Base-by-base conservation (phyloP, 495 filamentous ascomycete species). In the Aspergillus haitiensis region DNA sequence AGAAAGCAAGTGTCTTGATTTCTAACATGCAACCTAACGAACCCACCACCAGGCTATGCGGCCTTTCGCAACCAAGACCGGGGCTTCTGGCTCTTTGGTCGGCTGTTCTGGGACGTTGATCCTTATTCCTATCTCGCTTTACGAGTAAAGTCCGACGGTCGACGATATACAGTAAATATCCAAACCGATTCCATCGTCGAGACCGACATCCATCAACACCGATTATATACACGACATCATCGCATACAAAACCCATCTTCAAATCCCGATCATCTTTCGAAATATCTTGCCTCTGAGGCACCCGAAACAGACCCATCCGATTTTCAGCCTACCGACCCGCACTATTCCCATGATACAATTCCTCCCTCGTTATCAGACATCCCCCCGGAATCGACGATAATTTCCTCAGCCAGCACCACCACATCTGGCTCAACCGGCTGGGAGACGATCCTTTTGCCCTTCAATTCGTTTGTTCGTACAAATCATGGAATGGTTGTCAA, bases 151-250 rank as follows among this genome's bases (percentile, higher is more conserved):
- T 91, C 88, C 27, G 95, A 98, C 73, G 93, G 93, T 11, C 78
- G 93, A 8, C 88, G 89, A 62, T 98, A 98, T 75, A 91, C 94
- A 52, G 86, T 98, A 51, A 98, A 98, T 72, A 77, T 98, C 39
- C 95, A 97, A 78, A 97, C 92, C 9, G 94, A 98, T 60, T 88
- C 88, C 1, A 84, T 98, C 54, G 88, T 96, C 48, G 86, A 91
- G 36, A 93, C 93, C 4, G 94, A 98, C 74, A 80, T 98, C 58
- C 95, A 97, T 73, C 94, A 98, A 74, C 95, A 98, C 72, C 80
- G 95, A 60, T 70, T 98, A 12, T 96, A 95, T 72, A 84, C 88
- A 15, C 87, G 85, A 69, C 85, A 85, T 52, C 78, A 80, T 61
- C 75, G 72, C 21, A 61, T 76, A 11, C 64, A 62, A 47, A 36